A percentile compares a stretch with the other conserved stretches of the same genome.
Evolutionary conservation across 441 rosid genomes (phyloP).

Genomic region (Flueggea neowawraea): DNA sequence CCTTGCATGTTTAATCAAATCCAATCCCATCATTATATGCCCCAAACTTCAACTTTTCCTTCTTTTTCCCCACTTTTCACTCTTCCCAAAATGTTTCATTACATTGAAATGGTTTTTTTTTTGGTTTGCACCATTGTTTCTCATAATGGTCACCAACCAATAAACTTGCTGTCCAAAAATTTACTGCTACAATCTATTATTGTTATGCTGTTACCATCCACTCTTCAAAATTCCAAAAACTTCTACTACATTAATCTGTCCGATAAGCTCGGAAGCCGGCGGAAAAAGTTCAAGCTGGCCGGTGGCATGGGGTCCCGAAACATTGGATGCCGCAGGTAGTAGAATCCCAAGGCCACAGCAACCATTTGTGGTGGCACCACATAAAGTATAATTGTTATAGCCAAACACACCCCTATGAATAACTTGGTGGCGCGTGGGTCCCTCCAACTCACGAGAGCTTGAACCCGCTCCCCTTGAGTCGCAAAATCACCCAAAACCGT

Average conservation of each 20-base stretch:
- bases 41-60: constrained; percentile 19
- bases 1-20: constrained; percentile 9
- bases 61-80: constrained; percentile 4
- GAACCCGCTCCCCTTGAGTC: constrained; percentile 85
- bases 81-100: constrained; percentile 4
- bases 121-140: constrained; percentile 7
- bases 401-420: constrained; percentile 74
- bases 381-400: constrained; percentile 57
- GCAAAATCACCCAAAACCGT: constrained; percentile 93
- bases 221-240: constrained; percentile 5
- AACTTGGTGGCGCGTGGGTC: constrained; percentile 93
- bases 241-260: constrained; percentile 71
- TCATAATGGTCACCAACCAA: background rate
- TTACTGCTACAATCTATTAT: background rate
- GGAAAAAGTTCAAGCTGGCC: constrained; percentile 76
- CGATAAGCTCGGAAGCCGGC: constrained; percentile 86
- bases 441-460: constrained; percentile 95
- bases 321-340: constrained; percentile 91
- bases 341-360: constrained; percentile 95
- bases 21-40: constrained; percentile 15
- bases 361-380: constrained; percentile 92
- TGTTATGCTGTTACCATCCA: background rate
- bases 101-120: constrained; percentile 10
- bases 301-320: constrained; percentile 93
- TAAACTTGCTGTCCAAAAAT: constrained; percentile 12